Evolutionary conservation across 1,139 yeast genomes (phyloP).

Genomic region (Pichia terricola): DNA sequence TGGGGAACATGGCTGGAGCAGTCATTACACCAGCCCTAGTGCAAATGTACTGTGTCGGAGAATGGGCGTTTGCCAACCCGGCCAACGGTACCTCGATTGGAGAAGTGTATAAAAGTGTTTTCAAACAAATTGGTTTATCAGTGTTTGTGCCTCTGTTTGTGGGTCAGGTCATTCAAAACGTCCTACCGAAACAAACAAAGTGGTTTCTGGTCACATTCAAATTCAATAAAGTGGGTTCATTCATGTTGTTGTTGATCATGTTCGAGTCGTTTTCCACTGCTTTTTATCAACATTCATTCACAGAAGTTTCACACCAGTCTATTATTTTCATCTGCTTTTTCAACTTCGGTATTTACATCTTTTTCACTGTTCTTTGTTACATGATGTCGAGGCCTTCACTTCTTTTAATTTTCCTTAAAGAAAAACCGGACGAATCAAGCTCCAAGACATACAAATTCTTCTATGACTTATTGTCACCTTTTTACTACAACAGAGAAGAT

Average conservation of each 20-base stretch:
- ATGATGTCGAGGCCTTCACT: slow-evolving; percentile 53
- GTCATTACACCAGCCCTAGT: slow-evolving; percentile 78
- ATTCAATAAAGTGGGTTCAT: slow-evolving; percentile 63
- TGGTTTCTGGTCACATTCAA: slow-evolving; percentile 51
- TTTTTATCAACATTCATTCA: slow-evolving; percentile 71
- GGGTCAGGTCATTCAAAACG: slow-evolving; percentile 74
- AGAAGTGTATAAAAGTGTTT: slow-evolving; percentile 57
- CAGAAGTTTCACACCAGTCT: slow-evolving; percentile 46
- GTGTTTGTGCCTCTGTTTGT: slow-evolving; percentile 78
- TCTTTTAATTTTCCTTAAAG: slow-evolving; percentile 32
- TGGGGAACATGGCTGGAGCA: slow-evolving; percentile 79
- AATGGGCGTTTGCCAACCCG: slow-evolving; percentile 80
- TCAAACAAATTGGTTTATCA: slow-evolving; percentile 78
- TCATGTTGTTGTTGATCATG: slow-evolving; percentile 71
- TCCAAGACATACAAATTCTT: slow-evolving; percentile 31
- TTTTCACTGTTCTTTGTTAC: slow-evolving; percentile 59
- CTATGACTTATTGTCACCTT: slow-evolving; percentile 46
- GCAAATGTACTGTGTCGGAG: slow-evolving; percentile 52
- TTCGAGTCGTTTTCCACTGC: slow-evolving; percentile 85
- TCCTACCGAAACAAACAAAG: slow-evolving; percentile 55
- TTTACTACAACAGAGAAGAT: slow-evolving; percentile 60
- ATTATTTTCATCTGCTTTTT: slow-evolving; percentile 71
- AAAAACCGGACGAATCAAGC: slow-evolving; percentile 37
- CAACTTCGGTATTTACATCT: slow-evolving; percentile 66
- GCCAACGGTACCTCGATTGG: slow-evolving; percentile 44